Conservation (phyloP, 768 basidiomycete genomes). For the Lactarius pseudohatsudake region DNA sequence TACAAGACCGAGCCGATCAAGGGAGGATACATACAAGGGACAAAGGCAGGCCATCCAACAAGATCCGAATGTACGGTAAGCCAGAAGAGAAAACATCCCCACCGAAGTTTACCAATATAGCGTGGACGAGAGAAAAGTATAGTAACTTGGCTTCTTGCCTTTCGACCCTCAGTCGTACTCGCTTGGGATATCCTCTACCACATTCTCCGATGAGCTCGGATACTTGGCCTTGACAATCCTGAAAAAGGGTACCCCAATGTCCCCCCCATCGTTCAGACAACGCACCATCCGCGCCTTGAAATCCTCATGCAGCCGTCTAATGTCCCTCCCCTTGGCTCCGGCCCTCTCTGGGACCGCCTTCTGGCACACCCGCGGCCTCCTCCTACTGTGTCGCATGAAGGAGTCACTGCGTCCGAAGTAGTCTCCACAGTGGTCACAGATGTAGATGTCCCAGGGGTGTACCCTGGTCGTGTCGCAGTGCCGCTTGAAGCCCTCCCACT, state of each 20-base stretch:
- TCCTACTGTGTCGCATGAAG: neutral
- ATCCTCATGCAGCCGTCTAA: neutral
- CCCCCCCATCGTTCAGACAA: neutral
- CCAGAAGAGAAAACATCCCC: neutral
- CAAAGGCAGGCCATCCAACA: neutral
- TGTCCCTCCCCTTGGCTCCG: neutral
- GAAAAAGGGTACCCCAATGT: neutral
- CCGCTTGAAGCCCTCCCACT: neutral
- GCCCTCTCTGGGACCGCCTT: neutral
- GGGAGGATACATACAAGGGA: neutral
- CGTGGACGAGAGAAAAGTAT: neutral
- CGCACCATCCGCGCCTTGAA: neutral
- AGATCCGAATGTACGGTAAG: neutral
- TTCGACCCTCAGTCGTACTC: neutral
- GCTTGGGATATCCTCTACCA: neutral
- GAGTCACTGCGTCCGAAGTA: neutral
- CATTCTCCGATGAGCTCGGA: neutral
- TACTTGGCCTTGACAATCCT: neutral
- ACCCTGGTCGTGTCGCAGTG: neutral
- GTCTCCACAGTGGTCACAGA: slow-evolving; percentile 6
- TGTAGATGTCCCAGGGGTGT: neutral
- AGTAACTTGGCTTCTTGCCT: neutral
- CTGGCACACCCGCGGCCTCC: neutral
- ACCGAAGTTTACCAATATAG: too few relatives aligned
- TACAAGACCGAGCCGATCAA: neutral